phyloP scores from a whole-genome alignment of 768 basidiomycete species.

The Tubosaeta sp. region DNA sequence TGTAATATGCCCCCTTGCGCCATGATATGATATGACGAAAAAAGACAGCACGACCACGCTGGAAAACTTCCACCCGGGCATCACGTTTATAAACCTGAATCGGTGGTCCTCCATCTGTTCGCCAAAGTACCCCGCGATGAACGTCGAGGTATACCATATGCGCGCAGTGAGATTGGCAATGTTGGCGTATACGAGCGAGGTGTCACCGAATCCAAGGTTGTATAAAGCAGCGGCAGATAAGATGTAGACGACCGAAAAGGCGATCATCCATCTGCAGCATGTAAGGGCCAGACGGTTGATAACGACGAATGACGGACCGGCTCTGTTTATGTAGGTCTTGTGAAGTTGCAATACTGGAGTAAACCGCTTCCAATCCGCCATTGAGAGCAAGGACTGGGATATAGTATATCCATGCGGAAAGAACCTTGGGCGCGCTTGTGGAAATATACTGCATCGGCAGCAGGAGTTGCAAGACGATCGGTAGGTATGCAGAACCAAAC shows the following conservation, averaged over 20 bases:
- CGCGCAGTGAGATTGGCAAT: constrained; percentile 60
- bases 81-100: constrained; percentile 9
- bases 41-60: constrained; percentile 21
- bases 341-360: constrained; percentile 71
- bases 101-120: constrained; percentile 11
- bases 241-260: constrained; percentile 68
- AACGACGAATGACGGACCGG: constrained; percentile 35
- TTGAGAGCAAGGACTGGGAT: constrained; percentile 89
- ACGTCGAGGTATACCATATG: constrained; percentile 56
- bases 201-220: constrained; percentile 52
- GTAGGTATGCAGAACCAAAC: constrained; percentile 74
- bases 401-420: constrained; percentile 80
- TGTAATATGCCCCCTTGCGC: constrained; percentile 11
- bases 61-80: constrained; percentile 28
- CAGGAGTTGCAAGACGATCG: constrained; percentile 61
- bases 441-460: constrained; percentile 65
- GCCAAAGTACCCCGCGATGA: constrained; percentile 46
- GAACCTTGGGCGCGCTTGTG: constrained; percentile 77
- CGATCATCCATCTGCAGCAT: constrained; percentile 63
- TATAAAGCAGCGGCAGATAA: constrained; percentile 45
- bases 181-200: constrained; percentile 73
- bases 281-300: constrained; percentile 1
- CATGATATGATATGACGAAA: constrained; percentile 17
- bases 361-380: constrained; percentile 88
- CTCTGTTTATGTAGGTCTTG: constrained; percentile 68